Percentiles rank a stretch among this genome's conserved stretches.
These are phyloP conservation scores for Chlorella sp. DNA, from an alignment of 139 green algal species.

Conservation along the genomic window DNA sequence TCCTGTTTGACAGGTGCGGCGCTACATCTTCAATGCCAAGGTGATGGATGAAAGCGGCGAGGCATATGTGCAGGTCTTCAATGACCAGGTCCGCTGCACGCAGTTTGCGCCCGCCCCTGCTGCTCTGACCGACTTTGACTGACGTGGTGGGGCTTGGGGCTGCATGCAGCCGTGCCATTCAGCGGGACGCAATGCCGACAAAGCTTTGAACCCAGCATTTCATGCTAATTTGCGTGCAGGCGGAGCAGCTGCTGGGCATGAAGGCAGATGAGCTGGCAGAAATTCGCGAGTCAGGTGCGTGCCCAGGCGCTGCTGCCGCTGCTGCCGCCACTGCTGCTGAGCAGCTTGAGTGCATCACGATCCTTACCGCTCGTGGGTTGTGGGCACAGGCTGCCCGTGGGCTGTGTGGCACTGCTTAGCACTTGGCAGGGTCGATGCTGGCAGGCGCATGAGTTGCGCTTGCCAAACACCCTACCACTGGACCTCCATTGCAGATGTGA, in stretches of 20 bases:
- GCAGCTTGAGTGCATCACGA: too few species aligned
- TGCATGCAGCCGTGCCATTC: too few species aligned
- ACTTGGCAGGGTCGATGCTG: too few species aligned
- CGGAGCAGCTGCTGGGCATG: constrained; percentile 49
- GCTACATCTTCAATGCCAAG: constrained; percentile 76
- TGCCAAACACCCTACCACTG: neutral
- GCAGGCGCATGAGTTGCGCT: neutral
- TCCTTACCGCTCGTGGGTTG: too few species aligned
- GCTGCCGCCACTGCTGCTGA: too few species aligned
- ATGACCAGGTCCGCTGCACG: constrained; percentile 67
- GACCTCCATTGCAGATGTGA: neutral
- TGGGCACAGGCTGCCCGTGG: constrained; percentile 13
- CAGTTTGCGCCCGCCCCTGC: too few species aligned
- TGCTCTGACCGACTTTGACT: too few species aligned
- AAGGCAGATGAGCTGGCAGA: constrained; percentile 65
- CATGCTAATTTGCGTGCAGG: too few species aligned
- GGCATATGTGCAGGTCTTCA: constrained; percentile 68
- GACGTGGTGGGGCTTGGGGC: neutral
- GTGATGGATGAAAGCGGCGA: constrained; percentile 62
- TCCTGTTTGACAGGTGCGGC: constrained; percentile 31
- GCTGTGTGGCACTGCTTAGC: constrained; percentile 29
- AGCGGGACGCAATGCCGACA: too few species aligned
- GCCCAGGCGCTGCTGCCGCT: too few species aligned
- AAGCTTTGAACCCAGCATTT: too few species aligned
- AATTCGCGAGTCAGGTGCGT: constrained; percentile 41